phyloP scores from a whole-genome alignment of 176 grass and related monocot genomes.

The Eragrostis curvula region DNA sequence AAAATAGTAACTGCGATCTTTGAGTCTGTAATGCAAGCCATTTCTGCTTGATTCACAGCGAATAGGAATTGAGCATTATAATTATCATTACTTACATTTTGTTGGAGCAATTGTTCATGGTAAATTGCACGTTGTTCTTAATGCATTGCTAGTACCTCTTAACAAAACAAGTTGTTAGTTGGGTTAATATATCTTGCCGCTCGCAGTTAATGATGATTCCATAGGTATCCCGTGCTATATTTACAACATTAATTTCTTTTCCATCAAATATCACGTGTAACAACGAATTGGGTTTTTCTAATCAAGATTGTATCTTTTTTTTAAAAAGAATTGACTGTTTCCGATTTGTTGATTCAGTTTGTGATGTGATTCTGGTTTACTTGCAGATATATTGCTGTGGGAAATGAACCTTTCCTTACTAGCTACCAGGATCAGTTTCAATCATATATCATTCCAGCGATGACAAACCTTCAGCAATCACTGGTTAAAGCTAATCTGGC shows the following conservation, averaged over 20 bases:
- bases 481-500: conserved; percentile 86
- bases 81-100: neutral
- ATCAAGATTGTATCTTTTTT: neutral
- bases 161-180: neutral
- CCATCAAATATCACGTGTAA: neutral
- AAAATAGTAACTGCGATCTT: neutral
- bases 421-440: conserved; percentile 88
- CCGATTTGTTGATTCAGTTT: neutral
- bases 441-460: conserved; percentile 67
- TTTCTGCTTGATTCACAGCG: neutral
- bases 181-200: neutral
- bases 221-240: neutral
- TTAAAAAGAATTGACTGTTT: neutral
- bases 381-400: conserved; percentile 88
- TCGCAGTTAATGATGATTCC: neutral
- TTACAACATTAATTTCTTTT: neutral
- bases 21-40: neutral
- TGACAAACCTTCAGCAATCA: conserved; percentile 90
- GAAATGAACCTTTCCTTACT: conserved; percentile 95
- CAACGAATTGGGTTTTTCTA: neutral
- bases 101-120: neutral
- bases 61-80: neutral
- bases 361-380: neutral
- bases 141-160: neutral
- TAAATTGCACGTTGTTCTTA: neutral